Evolutionary conservation across 257 asterid species (phyloP), one percentile per base, ranked within the genome.

Genomic region (Phtheirospermum japonicum): DNA sequence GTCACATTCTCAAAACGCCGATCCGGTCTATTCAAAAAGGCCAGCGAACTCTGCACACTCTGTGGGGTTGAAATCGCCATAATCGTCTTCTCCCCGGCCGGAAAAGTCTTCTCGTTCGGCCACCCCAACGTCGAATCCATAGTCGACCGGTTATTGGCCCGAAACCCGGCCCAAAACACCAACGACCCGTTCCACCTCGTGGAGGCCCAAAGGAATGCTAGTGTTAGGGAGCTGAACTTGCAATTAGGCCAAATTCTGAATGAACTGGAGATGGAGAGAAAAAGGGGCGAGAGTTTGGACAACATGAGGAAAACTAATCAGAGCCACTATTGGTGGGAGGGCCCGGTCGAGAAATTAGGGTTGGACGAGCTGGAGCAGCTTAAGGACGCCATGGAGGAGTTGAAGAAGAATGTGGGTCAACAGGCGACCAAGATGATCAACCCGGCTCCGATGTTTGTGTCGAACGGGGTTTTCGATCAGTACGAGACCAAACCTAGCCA

Each of bases 1-100:
- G 97, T 89, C 0, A 86, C 97, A 0, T 86, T 89, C 52, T 84
- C 95, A 7, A 89, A 86, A 30, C 86, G 94, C 0, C 78, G 91
- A 4, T 73, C 83, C 0, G 95, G 95, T 4, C 78, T 86, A 0
- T 84, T 81, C 80, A 86, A 89, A 23, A 89, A 89, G 33, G 95
- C 97, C 0, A 83, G 90, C 49, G 95, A 89, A 58, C 78, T 86
- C 1, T 82, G 91, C 77, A 89, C 83, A 0, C 80, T 89, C 0
- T 84, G 89, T 8, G 95, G 91, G 0, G 94, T 81, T 6, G 94
- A 89, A n/a, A 76, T 86, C 4, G 86, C 80, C 23, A 78, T 89
- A 1, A 49, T 86, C 4, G 88, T 84, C 0, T 89, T 89, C 71
- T 84, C 94, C 8, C 94, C 97, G 0, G 95, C 95, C 0, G 92